These are phyloP conservation scores for Fusarium xyrophilum DNA, from an alignment of 2,329 filamentous ascomycete species.

Conservation along the genomic window DNA sequence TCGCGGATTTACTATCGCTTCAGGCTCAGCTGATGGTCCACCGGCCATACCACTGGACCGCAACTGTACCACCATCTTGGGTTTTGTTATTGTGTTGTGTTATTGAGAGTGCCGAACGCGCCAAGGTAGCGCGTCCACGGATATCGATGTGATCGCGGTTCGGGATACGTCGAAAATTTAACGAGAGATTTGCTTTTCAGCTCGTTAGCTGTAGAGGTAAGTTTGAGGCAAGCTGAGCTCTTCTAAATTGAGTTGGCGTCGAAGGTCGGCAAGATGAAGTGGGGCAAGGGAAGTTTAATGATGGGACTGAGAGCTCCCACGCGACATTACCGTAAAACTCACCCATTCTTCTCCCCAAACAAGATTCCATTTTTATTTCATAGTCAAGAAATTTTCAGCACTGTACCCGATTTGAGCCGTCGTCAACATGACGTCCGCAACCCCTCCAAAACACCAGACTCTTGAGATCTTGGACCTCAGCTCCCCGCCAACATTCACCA, in stretches of 20 bases:
- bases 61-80: constrained; percentile 19
- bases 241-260: background rate
- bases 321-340: background rate
- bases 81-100: constrained; percentile 12
- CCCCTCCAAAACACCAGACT: constrained; percentile 37
- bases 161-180: fast-evolving
- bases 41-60: constrained; percentile 16
- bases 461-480: constrained; percentile 59
- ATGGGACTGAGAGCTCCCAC: background rate
- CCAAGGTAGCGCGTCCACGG: background rate
- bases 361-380: background rate
- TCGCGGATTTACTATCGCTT: background rate
- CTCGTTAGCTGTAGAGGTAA: background rate
- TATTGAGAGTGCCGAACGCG: background rate
- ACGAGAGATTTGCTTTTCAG: fast-evolving
- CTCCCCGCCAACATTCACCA: constrained; percentile 61
- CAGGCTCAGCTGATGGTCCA: background rate
- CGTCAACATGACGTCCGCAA: constrained; percentile 33
- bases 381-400: fast-evolving
- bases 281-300: constrained; percentile 15
- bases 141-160: background rate
- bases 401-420: background rate
- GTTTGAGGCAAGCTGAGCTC: background rate
- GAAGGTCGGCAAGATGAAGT: constrained; percentile 4
- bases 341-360: background rate